phyloP scores from a whole-genome alignment of 306 rosid species.

The Canavalia gladiata region DNA sequence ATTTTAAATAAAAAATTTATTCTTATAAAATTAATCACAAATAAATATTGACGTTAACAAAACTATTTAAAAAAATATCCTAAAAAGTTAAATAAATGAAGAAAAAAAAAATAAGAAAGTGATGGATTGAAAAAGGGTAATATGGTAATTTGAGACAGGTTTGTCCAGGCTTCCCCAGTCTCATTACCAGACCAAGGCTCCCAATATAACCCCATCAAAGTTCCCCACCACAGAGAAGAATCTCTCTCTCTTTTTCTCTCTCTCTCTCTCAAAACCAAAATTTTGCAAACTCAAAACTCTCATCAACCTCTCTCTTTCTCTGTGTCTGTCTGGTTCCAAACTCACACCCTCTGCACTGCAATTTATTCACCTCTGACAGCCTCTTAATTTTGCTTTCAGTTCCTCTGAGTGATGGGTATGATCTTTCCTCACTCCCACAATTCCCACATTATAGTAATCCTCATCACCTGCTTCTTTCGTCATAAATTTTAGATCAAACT shows the following conservation, averaged over 20 bases:
- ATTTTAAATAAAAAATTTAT: no score
- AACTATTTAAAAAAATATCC: neutral
- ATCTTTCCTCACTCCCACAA: constrained; percentile 55
- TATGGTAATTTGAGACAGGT: neutral
- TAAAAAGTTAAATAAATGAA: neutral
- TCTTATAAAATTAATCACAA: no score
- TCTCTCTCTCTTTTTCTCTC: constrained; percentile 48
- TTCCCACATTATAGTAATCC: constrained; percentile 64
- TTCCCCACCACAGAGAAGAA: constrained; percentile 57
- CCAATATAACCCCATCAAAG: constrained; percentile 70
- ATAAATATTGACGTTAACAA: no score
- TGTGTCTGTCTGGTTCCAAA: constrained; percentile 25
- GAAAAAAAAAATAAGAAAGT: constrained; percentile 10
- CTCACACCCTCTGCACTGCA: constrained; percentile 42
- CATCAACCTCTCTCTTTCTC: constrained; percentile 8
- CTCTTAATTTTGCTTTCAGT: constrained; percentile 16
- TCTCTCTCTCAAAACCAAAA: constrained; percentile 18
- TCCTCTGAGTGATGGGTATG: constrained; percentile 49
- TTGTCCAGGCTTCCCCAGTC: constrained; percentile 39
- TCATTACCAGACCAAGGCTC: constrained; percentile 52
- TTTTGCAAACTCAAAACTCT: constrained; percentile 50
- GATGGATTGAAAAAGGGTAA: constrained; percentile 36
- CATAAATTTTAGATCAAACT: constrained; percentile 52
- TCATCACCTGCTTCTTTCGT: constrained; percentile 56
- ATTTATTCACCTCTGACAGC: constrained; percentile 45